Evolutionary conservation across 2,329 filamentous ascomycete genomes (phyloP), one percentile per base, ranked within the genome.

Genomic region (Fusarium luffae): DNA sequence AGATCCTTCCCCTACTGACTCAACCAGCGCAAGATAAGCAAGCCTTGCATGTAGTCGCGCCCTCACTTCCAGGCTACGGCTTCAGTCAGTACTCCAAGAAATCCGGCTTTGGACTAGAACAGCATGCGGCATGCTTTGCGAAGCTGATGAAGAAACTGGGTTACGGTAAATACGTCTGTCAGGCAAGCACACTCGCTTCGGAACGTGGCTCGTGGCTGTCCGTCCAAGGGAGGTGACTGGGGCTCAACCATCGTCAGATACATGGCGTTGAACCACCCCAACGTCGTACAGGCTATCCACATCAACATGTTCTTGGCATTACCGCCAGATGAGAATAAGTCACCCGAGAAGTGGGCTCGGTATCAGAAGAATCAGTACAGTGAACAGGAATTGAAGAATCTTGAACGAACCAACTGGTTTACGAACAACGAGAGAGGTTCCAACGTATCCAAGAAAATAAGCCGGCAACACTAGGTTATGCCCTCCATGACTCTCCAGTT

Each of bases 281-380:
- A 27, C 13, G 43, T 23, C 5, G 43, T 13, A 0, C 43, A 46
- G 5, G 23, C 23, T 4, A n/a, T 46, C 7, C 43, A 25, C 3
- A 27, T 27, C 10, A 46, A 46, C 23, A 46, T 46, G 23, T n/a
- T 27, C 4, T 7, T 46, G 11, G 43, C 43, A 5, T n/a, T 46
- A 0, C 16, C 43, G 2, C 16, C 43, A 0, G 16, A 46, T 12
- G 16, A 27, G 13, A 18, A 27, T 1, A 46, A 46, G 16, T n/a
- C 43, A 0, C 16, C 23, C 0, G 23, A 27, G 11, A 46, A n/a
- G 4, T 46, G n/a, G 2, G 4, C 18, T 5, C 6, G 11, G 3
- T n/a, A 27, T 13, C 11, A 46, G 2, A 14, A 49, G 19, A 32
- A 23, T 4, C 10, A 32, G 3, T 23, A 9, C 9, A 32, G n/a